phyloP scores from a whole-genome alignment of 305 asterid genomes.

The Fraxinus floribunda region DNA sequence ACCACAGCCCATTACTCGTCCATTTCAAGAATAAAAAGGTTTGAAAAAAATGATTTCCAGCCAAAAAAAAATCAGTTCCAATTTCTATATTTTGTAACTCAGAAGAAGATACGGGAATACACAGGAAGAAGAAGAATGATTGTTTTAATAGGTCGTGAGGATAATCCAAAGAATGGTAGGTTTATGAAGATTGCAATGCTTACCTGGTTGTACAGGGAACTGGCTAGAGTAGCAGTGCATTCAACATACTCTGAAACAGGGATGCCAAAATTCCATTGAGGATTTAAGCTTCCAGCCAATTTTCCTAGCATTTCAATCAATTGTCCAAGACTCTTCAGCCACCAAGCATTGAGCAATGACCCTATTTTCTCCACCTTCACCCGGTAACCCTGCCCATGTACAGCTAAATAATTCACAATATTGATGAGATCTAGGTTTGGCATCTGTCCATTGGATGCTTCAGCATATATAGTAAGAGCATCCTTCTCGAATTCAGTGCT shows the following conservation, averaged over 20 bases:
- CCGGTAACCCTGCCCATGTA: constrained; percentile 75
- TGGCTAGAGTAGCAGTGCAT: constrained; percentile 81
- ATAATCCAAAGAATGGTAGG: constrained; percentile 10
- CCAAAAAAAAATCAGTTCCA: constrained; percentile 8
- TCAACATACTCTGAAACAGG: constrained; percentile 81
- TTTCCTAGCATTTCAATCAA: constrained; percentile 56
- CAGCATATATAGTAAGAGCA: constrained; percentile 77
- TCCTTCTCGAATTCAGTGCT: constrained; percentile 58
- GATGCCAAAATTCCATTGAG: constrained; percentile 73
- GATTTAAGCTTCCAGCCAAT: constrained; percentile 69
- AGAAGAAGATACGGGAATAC: background rate
- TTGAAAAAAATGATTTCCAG: background rate
- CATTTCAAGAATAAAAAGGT: constrained; percentile 11
- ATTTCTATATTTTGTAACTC: background rate
- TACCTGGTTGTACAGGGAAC: constrained; percentile 92
- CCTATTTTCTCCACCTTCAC: constrained; percentile 72
- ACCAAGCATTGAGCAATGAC: constrained; percentile 73
- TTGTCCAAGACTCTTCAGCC: constrained; percentile 64
- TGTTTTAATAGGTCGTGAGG: background rate
- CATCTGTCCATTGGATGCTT: constrained; percentile 98
- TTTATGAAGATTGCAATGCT: constrained; percentile 12
- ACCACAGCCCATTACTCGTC: background rate
- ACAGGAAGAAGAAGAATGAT: background rate
- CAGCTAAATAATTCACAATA: constrained; percentile 85
- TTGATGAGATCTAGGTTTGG: constrained; percentile 92